These are phyloP conservation scores for Epichloe typhina DNA, from an alignment of 2,329 filamentous ascomycete genomes.

Conservation along the genomic window DNA sequence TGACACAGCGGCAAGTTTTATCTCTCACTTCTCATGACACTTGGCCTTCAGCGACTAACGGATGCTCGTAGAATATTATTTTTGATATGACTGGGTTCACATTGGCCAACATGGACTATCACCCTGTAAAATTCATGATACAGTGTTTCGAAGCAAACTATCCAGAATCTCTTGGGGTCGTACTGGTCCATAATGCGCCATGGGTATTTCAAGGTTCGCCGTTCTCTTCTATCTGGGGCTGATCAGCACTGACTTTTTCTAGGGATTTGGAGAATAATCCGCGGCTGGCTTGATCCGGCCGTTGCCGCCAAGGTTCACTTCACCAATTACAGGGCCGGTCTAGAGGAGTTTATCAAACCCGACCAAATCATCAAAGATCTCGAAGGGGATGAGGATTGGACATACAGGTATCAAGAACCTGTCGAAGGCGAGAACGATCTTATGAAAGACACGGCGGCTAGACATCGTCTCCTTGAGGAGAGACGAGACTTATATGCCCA, in stretches of 20 bases:
- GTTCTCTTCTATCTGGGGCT: background rate
- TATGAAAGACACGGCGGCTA: constrained; percentile 53
- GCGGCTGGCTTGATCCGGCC: constrained; percentile 91
- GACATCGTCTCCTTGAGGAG: constrained; percentile 49
- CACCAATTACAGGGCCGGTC: constrained; percentile 66
- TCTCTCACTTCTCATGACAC: background rate
- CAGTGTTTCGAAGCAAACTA: constrained; percentile 99
- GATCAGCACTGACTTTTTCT: constrained; percentile 4
- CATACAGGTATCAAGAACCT: constrained; percentile 73
- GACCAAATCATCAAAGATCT: constrained; percentile 67
- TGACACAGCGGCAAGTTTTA: constrained; percentile 71
- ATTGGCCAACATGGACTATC: constrained; percentile 96
- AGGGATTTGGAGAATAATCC: constrained; percentile 95
- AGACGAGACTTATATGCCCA: constrained; percentile 53
- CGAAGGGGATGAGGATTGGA: constrained; percentile 75
- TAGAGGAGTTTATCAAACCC: constrained; percentile 61
- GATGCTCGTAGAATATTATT: constrained; percentile 54
- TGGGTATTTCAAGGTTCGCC: constrained; percentile 83
- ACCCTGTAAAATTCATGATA: constrained; percentile 97
- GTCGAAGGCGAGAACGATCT: constrained; percentile 58
- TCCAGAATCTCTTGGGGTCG: constrained; percentile 77
- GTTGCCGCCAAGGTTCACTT: constrained; percentile 92
- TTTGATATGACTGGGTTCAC: constrained; percentile 96
- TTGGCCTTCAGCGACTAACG: background rate
- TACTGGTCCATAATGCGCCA: constrained; percentile 89